Percentiles rank a stretch among this genome's conserved stretches.
phyloP scores from a whole-genome alignment of 805 yeast genomes.

The Barnettozyma siamensis region DNA sequence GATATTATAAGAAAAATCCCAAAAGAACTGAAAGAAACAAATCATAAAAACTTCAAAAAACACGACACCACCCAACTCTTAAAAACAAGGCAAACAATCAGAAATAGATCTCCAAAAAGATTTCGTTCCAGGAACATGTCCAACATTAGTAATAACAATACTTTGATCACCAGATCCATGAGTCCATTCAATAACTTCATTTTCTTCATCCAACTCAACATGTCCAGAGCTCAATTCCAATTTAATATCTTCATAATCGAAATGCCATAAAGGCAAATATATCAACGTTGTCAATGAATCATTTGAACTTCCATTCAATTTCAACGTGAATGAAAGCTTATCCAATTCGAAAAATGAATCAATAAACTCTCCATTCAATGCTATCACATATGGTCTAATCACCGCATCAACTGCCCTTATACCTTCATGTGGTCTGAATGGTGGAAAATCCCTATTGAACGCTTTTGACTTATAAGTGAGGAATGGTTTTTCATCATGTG shows the following conservation, averaged over 20 bases:
- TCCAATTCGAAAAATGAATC: slow-evolving; percentile 55
- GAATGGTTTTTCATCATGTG: not conserved
- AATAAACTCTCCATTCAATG: slow-evolving; percentile 53
- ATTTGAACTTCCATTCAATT: slow-evolving; percentile 31
- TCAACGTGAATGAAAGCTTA: slow-evolving; percentile 40
- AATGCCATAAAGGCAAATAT: slow-evolving; percentile 71
- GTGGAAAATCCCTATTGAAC: slow-evolving; percentile 1
- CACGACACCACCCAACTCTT: too few species aligned
- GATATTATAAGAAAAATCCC: too few species aligned
- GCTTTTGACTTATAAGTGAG: not conserved
- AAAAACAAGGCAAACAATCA: slow-evolving; percentile 8
- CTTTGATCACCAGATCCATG: slow-evolving; percentile 43
- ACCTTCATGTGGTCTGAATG: slow-evolving; percentile 39
- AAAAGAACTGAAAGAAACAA: not conserved
- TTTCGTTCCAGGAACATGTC: not conserved
- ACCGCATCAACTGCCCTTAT: slow-evolving; percentile 71
- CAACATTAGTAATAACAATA: slow-evolving; percentile 21
- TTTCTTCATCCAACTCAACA: slow-evolving; percentile 43
- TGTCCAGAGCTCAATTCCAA: slow-evolving; percentile 52
- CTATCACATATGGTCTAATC: slow-evolving; percentile 69
- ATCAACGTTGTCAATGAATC: slow-evolving; percentile 47
- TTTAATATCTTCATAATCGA: slow-evolving; percentile 40
- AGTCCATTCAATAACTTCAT: slow-evolving; percentile 65
- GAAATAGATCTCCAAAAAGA: not conserved
- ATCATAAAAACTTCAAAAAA: not conserved